Evolutionary conservation across 2,329 filamentous ascomycete species (phyloP).

Genomic region (Thielaviopsis punctulata): DNA sequence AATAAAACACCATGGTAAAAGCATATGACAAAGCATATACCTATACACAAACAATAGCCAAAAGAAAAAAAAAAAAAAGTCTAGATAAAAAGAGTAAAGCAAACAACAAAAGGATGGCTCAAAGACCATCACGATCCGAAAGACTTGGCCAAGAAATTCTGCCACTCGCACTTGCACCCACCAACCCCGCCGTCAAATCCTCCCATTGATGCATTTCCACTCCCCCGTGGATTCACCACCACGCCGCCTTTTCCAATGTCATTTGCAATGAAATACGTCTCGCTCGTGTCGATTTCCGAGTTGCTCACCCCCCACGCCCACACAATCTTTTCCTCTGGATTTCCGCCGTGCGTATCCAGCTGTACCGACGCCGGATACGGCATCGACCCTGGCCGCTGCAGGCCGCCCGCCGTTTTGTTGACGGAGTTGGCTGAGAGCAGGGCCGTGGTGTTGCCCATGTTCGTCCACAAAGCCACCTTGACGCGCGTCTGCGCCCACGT

Average conservation of each 20-base stretch:
- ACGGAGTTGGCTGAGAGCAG: constrained; percentile 20
- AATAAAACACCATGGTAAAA: background rate
- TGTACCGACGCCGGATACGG: constrained; percentile 46
- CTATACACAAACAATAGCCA: background rate
- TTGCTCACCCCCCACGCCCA: constrained; percentile 36
- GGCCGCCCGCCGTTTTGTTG: constrained; percentile 16
- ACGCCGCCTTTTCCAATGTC: constrained; percentile 32
- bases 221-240: constrained; percentile 33
- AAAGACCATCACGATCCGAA: background rate
- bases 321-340: constrained; percentile 32
- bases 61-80: background rate
- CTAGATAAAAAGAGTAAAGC: background rate
- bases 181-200: constrained; percentile 47
- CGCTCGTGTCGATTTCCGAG: constrained; percentile 26
- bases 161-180: constrained; percentile 45
- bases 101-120: too few relatives aligned
- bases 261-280: constrained; percentile 29
- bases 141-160: constrained; percentile 22
- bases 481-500: constrained; percentile 45
- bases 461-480: constrained; percentile 49
- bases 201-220: constrained; percentile 30
- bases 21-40: background rate
- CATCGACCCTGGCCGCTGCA: constrained; percentile 37
- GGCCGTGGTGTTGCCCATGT: constrained; percentile 24
- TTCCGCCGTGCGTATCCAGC: constrained; percentile 45